phyloP scores from a whole-genome alignment of 2,329 filamentous ascomycete genomes.

The Beauveria bassiana region DNA sequence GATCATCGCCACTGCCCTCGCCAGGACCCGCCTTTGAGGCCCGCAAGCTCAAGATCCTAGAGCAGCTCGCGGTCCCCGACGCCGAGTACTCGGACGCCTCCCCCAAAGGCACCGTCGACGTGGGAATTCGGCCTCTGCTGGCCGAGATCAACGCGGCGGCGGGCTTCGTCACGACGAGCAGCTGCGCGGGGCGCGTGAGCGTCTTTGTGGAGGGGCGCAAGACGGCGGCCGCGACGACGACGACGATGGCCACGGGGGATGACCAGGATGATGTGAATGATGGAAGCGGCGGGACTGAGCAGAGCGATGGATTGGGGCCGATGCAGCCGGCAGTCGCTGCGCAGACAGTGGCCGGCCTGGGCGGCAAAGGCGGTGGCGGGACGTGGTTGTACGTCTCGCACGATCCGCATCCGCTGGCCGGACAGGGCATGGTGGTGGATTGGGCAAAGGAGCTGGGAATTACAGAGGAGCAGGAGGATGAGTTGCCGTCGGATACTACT shows the following conservation, averaged over 20 bases:
- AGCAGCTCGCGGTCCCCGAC: constrained; percentile 59
- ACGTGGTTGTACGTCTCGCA: constrained; percentile 86
- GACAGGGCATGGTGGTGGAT: constrained; percentile 18
- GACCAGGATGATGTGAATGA: background rate
- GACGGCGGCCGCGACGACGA: constrained; percentile 8
- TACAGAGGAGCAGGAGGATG: constrained; percentile 2
- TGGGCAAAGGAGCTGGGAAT: constrained; percentile 25
- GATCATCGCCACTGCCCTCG: constrained; percentile 17
- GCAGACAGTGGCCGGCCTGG: constrained; percentile 50
- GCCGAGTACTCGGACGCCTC: constrained; percentile 73
- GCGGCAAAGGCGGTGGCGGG: constrained; percentile 79
- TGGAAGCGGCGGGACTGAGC: constrained; percentile 9
- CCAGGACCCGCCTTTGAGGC: constrained; percentile 37
- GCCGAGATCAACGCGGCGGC: constrained; percentile 65
- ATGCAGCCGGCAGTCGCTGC: background rate
- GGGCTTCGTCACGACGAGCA: constrained; percentile 85
- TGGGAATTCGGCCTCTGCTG: constrained; percentile 68
- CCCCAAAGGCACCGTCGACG: constrained; percentile 82
- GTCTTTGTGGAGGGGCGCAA: constrained; percentile 79
- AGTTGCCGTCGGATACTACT: constrained; percentile 15
- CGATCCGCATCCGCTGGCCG: constrained; percentile 47
- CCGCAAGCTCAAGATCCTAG: constrained; percentile 67
- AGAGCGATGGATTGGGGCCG: constrained; percentile 1
- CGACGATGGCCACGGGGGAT: background rate
- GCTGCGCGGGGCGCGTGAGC: constrained; percentile 79